phyloP scores from a whole-genome alignment of 2,329 filamentous ascomycete species.

The Fusarium annulatum region DNA sequence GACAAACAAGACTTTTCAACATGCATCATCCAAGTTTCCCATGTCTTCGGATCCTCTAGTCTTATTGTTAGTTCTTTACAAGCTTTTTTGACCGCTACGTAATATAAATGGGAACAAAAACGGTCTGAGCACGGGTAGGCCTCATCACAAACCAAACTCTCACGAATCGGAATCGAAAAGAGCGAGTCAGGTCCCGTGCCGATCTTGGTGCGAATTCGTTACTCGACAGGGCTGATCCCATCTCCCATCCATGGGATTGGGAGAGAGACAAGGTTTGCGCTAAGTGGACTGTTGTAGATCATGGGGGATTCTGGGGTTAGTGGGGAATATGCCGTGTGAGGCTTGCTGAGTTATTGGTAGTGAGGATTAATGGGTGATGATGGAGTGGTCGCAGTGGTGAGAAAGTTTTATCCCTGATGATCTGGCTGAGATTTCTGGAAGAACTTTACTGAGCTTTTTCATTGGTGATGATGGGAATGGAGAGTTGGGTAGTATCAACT shows the following conservation, averaged over 20 bases:
- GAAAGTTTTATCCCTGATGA: not conserved
- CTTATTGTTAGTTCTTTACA: not conserved
- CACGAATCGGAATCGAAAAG: slow-evolving; percentile 6
- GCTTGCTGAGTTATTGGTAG: not conserved
- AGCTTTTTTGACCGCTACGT: slow-evolving; percentile 17
- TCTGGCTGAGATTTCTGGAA: not conserved
- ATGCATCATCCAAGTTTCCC: not conserved
- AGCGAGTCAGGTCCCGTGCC: slow-evolving; percentile 9
- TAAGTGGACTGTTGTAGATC: slow-evolving; percentile 20
- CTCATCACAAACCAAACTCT: not conserved
- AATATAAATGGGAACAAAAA: slow-evolving; percentile 5
- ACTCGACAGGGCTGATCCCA: not conserved
- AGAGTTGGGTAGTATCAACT: not conserved
- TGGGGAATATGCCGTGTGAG: not conserved
- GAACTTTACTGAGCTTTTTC: not conserved
- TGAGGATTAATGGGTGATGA: too few species aligned
- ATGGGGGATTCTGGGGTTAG: slow-evolving; percentile 1
- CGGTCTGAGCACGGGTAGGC: not conserved
- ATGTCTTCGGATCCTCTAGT: not conserved
- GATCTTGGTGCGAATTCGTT: not conserved
- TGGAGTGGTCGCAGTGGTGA: not conserved
- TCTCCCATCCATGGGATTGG: not conserved
- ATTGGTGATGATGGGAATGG: not conserved
- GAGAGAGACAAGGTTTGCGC: slow-evolving; percentile 1
- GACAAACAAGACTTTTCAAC: not conserved